A percentile compares a stretch with the other conserved stretches of the same genome.
Conservation (phyloP, 192 early-diverging fungal genomes). For the Gorgonomyces haynaldii region DNA sequence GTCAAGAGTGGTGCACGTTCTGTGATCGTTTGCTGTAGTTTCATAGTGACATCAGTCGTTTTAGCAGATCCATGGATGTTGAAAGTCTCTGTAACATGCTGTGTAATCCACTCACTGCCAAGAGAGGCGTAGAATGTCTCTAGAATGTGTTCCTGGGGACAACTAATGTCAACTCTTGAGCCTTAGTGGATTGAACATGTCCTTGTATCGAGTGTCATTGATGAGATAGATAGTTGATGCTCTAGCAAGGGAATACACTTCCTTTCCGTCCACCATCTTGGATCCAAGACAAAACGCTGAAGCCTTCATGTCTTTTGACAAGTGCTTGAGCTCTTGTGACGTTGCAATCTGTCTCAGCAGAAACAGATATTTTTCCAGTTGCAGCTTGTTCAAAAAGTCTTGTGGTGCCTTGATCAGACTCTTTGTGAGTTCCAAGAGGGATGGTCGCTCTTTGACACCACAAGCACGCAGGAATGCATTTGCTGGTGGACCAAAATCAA, state of each 20-base stretch:
- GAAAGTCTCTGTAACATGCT: conserved; percentile 43
- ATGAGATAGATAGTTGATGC: conserved; percentile 66
- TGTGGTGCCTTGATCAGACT: conserved; percentile 48
- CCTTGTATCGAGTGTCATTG: conserved; percentile 60
- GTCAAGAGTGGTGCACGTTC: conserved; percentile 68
- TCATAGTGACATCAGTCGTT: conserved; percentile 28
- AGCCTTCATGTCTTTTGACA: conserved; percentile 48
- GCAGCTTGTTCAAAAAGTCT: conserved; percentile 39
- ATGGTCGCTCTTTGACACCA: conserved; percentile 71
- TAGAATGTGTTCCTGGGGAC: conserved; percentile 60
- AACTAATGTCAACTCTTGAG: conserved; percentile 14
- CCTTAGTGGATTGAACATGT: conserved; percentile 62
- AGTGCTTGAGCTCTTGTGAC: conserved; percentile 15
- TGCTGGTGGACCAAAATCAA: conserved; percentile 56
- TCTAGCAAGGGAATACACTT: conserved; percentile 45
- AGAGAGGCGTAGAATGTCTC: conserved; percentile 50
- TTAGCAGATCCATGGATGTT: conserved; percentile 32
- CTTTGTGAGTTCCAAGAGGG: conserved; percentile 56
- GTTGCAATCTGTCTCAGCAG: conserved; percentile 63
- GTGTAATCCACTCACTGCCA: conserved; percentile 56
- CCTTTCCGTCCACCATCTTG: conserved; percentile 12
- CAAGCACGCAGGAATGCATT: conserved; percentile 71
- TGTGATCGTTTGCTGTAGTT: conserved; percentile 50
- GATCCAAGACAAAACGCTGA: conserved; percentile 58
- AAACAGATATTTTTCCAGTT: conserved; percentile 53